Evolutionary conservation across 805 yeast species (phyloP), one percentile per base, ranked within the genome.

Genomic region (Teunomyces aglyptinius): DNA sequence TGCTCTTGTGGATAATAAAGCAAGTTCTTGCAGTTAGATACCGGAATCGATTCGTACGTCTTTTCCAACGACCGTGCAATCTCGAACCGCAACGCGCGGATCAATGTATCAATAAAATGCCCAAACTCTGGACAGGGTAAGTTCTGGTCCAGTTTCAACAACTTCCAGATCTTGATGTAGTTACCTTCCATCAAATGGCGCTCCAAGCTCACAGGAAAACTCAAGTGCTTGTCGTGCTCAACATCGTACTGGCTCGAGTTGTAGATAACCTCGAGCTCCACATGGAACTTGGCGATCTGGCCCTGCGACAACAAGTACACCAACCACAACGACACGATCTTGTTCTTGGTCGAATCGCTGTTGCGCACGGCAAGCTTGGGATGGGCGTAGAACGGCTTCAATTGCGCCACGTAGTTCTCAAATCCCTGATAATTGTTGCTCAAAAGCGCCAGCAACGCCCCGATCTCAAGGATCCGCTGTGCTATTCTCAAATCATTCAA

Each of bases 121-220:
- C 78, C 79, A 65, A 83, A 91, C 64, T 94, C 98, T 48, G 82
- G 80, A 53, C 82, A 77, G 22, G 85, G 83, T 53, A 84, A 82
- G 58, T 70, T 71, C 32, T 69, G 56, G 45, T 74, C 73, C 49
- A 81, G 78, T 44, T 83, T 81, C 52, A 86, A 76, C 46, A 87
- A 76, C 55, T 81, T 84, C 86, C 94, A 87, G 39, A 91, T 92
- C 66, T 88, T 88, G 65, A 89, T 94, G 67, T 91, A 94, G 53
- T 92, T 86, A 36, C 99, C 99, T 69, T 94, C 98, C 85, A 92
- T 89, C 54, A 94, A 79, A 86, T 95, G 89, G 54, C 88, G 83
- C 65, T 94, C 98, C 57, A 94, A 82, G 55, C 83, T 83, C 45
- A 92, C 83, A 19, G 98, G 98, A 63, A 90, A 90, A 41, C 81